A percentile compares a stretch with the other conserved stretches of the same genome.
Conservation (phyloP, 2,329 filamentous ascomycete genomes). For the Diplodia seriata region DNA sequence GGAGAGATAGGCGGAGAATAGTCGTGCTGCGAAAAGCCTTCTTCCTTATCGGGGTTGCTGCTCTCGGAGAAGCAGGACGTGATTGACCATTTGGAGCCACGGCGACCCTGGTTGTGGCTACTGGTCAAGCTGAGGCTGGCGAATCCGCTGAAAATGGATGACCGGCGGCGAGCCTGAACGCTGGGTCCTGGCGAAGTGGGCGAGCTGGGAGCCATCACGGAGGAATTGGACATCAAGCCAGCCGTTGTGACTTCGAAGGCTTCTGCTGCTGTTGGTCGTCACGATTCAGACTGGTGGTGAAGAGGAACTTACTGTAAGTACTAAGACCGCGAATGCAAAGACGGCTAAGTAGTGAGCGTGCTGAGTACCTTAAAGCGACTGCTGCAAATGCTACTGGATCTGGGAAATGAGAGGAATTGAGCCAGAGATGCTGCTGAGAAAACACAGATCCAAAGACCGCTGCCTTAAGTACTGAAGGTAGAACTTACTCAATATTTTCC, state of each 20-base stretch:
- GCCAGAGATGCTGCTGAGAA: background rate
- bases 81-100: constrained; percentile 18
- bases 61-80: constrained; percentile 20
- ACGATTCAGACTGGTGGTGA: too few species aligned
- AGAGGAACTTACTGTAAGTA: background rate
- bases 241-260: background rate
- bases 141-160: constrained; percentile 33
- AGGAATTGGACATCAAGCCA: constrained; percentile 20
- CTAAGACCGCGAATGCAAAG: background rate
- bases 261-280: background rate
- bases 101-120: constrained; percentile 12
- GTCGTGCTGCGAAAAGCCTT: background rate
- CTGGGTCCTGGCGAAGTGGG: background rate
- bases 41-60: constrained; percentile 14
- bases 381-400: background rate
- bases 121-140: constrained; percentile 30
- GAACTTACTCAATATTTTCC: too few species aligned
- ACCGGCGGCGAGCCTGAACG: constrained; percentile 20
- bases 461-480: background rate
- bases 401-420: background rate
- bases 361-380: background rate
- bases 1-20: constrained; percentile 1
- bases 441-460: background rate
- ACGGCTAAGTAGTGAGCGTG: background rate
- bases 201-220: constrained; percentile 34